Base-by-base conservation (phyloP, 1,284 basidiomycete genomes). In the Microbotryum lychnidis-dioicae region DNA sequence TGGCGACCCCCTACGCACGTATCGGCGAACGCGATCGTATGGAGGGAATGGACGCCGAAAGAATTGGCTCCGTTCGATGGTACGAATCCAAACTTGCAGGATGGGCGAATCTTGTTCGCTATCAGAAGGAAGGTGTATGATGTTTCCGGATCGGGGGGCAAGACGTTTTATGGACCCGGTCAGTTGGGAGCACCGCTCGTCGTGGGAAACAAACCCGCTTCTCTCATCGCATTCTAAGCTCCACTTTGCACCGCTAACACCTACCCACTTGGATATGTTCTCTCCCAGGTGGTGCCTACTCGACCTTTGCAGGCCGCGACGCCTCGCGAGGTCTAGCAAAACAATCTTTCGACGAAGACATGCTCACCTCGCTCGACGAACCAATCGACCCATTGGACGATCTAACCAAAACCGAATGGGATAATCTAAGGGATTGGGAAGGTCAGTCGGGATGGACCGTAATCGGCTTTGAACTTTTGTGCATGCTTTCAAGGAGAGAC, bases 301-400 rank as follows among this genome's bases (percentile, higher is more conserved):
- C 65, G 37, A 63, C 60, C 57, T 73, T 73, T 49, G 72, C 71
- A 4, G 72, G 72, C 3, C 52, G 72, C 23, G 72, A 73, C 62
- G 72, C 71, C n/a, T 70, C 70, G 42, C 64, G 72, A 42, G 72
- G 72, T 0, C 58, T 73, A 25, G 70, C 72, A 0, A 71, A 71
- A 50, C 71, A 73, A 50, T 64, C 61, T 1, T 72, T 73, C 54
- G 71, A 70, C n/a, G 31, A 57, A 27, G 67, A 69, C 50, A 71
- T 74, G 65, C 63, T 74, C 20, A 69, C 71, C 2, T 66, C 70
- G 6, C 25, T 71, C 8, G 71, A 71, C 50, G 54, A 56, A 18
- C 67, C 64, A 18, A 72, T 74, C 57, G 70, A 73, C 58, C 45
- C 56, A 23, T 62, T 74, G 47, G 56, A 63, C 6, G 70, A 73